Base-by-base conservation (phyloP, 495 filamentous ascomycete species). In the Penicillium daleae region DNA sequence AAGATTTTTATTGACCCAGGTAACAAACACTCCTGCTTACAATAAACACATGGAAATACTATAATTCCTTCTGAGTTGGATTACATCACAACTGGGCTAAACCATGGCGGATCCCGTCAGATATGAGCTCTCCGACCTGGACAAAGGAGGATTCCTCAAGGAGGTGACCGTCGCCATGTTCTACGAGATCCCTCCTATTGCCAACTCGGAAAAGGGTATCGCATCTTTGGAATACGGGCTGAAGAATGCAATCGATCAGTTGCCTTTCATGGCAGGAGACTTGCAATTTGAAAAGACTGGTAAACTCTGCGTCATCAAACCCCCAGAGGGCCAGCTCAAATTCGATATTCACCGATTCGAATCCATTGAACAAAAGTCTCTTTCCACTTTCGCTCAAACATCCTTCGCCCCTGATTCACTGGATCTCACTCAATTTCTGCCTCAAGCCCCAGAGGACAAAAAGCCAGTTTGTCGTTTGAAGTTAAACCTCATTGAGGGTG, bases 211-310 rank as follows among this genome's bases (percentile, higher is more conserved):
- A 24, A 35, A 50, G 0, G n/a, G 67, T 42, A 40, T 71, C 15
- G 27, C 60, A 29, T 67, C 71, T 9, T 13, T 71, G 12, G 49
- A 27, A 15, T 66, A 65, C 57, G 71, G 71, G 1, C 21, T 73
- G 21, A 61, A 33, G 21, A 65, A 73, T n/a, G 68, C 71, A 48
- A 64, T 57, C 24, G 24, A 26, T 15, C 66, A 65, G 19, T 17
- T 69, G n/a, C 68, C 71, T 2, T 67, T 73, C 21, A 66, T 73
- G 64, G 62, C 68, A 49, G 71, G 71, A 12, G 53, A 51, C 26
- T 17, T 73, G 19, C 46, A 66, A 27, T 53, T 67, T 26, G 49
- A 66, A 9, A 27, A 60, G 2, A 54, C 52, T 9, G 71, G 68
- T 13, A 67, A 73, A 42, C 64, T 57, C 7, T 66, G 40, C 49